A percentile compares a stretch with the other conserved stretches of the same genome.
Conservation (phyloP, 1,284 basidiomycete genomes). For the Leccinum glutinopallens region DNA sequence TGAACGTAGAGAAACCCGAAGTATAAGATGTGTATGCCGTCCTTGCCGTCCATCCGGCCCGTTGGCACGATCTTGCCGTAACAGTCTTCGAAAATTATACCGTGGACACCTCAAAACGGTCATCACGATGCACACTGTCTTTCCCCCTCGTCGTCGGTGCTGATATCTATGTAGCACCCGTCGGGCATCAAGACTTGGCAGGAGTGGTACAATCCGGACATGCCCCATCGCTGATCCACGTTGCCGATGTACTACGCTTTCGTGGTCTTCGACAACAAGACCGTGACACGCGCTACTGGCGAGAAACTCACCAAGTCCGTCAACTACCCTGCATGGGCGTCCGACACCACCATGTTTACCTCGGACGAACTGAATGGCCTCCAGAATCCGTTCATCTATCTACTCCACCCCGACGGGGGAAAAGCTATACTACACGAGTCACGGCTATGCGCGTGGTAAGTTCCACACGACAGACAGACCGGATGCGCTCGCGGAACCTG, state of each 20-base stretch:
- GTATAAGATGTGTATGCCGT: constrained; percentile 53
- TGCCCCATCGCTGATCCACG: constrained; percentile 72
- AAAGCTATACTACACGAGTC: constrained; percentile 34
- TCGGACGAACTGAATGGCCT: constrained; percentile 55
- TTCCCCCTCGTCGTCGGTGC: constrained; percentile 43
- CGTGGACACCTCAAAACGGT: constrained; percentile 51
- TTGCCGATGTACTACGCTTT: constrained; percentile 45
- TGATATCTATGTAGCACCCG: constrained; percentile 55
- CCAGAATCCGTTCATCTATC: no score
- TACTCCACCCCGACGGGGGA: constrained; percentile 47
- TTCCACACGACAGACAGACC: not conserved
- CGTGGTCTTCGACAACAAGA: constrained; percentile 33
- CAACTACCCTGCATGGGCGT: constrained; percentile 62
- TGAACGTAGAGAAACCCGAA: constrained; percentile 26
- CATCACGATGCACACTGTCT: constrained; percentile 45
- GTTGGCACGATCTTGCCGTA: constrained; percentile 10
- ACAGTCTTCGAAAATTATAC: constrained; percentile 57
- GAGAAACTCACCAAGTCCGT: constrained; percentile 49
- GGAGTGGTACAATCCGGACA: constrained; percentile 77
- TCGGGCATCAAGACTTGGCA: constrained; percentile 68
- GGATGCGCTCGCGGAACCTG: not conserved
- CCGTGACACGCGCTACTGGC: constrained; percentile 46
- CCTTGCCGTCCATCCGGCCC: constrained; percentile 31
- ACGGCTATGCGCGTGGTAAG: constrained; percentile 37
- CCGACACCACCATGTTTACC: constrained; percentile 58